Base-by-base conservation (phyloP, 306 rosid species). In the Vigna hirtella region DNA sequence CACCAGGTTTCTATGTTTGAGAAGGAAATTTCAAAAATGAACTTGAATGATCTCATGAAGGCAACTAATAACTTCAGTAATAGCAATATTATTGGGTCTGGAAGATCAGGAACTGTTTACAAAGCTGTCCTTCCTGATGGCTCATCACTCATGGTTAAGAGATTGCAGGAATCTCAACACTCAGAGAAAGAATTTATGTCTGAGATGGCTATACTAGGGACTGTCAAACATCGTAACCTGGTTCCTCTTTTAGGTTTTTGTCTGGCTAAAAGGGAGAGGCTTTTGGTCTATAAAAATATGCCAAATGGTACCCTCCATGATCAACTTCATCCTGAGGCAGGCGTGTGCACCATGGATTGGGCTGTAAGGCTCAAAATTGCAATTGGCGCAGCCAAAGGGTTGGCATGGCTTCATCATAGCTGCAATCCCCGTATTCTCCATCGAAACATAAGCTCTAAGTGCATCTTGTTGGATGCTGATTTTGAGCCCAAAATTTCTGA, bases 391-490 rank as follows among this genome's bases (percentile, higher is more conserved):
- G 98, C 97, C 66, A 90, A 84, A 80, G 98, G 98, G 78, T 83
- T 94, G 55, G 97, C 97, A 5, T 94, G 94, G 94, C 94, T 94
- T 70, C 98, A 94, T 56, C 98, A 94, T 74, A 89, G 83, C 87
- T 94, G 98, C 90, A 92, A 90, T 70, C 97, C 98, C 4, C 96
- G 98, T 9, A 90, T 94, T 22, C 83, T 94, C 83, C 98, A 94
- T 85, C 90, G 97, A 17, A 94, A 94, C 87, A 88, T 94, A 81
- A 94, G 97, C 87, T 92, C 98, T 24, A 94, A 90, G 81, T 94
- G 98, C 88, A 90, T 94, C 79, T 84, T 94, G 63, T 81, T 94
- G 82, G 94, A 90, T 22, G 83, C 38, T 16, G 88, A 87, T 74
- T 94, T 84, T 42, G 97, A 92, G 90, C 93, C 97, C 9, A 92